phyloP scores from a whole-genome alignment of 2,329 filamentous ascomycete genomes.

The Microcyclospora pomicola region DNA sequence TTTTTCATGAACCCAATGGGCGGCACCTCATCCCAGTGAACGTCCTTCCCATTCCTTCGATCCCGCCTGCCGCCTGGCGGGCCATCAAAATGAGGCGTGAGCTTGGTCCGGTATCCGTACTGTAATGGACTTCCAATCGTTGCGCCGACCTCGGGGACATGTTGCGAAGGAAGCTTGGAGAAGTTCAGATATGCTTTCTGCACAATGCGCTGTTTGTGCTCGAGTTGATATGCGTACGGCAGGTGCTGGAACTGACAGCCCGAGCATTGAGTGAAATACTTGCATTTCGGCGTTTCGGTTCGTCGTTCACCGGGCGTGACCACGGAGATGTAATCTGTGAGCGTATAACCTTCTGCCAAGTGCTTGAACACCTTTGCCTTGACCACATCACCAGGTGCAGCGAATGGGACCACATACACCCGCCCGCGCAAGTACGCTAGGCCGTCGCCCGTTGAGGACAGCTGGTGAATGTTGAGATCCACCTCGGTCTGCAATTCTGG shows the following conservation, averaged over 20 bases:
- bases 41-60: constrained; percentile 38
- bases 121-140: constrained; percentile 84
- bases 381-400: constrained; percentile 69
- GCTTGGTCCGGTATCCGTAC: constrained; percentile 89
- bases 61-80: constrained; percentile 43
- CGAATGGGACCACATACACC: constrained; percentile 80
- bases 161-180: constrained; percentile 61
- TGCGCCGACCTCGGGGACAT: constrained; percentile 62
- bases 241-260: constrained; percentile 98
- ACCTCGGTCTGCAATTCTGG: constrained; percentile 61
- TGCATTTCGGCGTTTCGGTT: constrained; percentile 63
- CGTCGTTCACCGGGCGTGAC: constrained; percentile 58
- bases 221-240: constrained; percentile 71
- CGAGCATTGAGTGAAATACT: constrained; percentile 75
- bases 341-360: constrained; percentile 52
- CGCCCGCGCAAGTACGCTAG: constrained; percentile 57
- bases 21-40: constrained; percentile 51
- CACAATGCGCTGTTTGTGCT: constrained; percentile 71
- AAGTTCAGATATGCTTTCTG: constrained; percentile 90
- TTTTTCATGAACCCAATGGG: constrained; percentile 85
- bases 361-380: constrained; percentile 69
- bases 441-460: constrained; percentile 88
- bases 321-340: constrained; percentile 72
- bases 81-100: constrained; percentile 89
- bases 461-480: constrained; percentile 63